phyloP scores from a whole-genome alignment of 768 basidiomycete species.

The Hypsizygus marmoreus region DNA sequence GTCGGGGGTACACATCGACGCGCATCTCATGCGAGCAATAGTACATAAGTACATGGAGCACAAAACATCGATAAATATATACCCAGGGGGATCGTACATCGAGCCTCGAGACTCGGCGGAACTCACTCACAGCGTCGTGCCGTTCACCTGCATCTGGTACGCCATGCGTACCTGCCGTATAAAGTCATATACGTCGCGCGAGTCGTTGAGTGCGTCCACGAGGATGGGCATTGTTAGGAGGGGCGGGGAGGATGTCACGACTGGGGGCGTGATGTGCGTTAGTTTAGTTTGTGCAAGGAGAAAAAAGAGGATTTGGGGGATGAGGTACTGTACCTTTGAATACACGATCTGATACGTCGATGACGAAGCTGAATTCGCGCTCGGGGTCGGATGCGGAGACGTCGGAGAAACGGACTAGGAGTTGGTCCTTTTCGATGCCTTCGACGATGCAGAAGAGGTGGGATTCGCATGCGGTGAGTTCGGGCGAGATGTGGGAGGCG shows the following conservation, averaged over 20 bases:
- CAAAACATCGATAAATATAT: too few relatives aligned
- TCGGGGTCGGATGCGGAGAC: constrained; percentile 60
- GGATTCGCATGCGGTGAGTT: constrained; percentile 58
- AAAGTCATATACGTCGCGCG: constrained; percentile 70
- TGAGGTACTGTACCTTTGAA: constrained; percentile 60
- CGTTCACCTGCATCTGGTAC: constrained; percentile 39
- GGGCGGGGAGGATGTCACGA: constrained; percentile 77
- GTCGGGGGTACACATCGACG: too few relatives aligned
- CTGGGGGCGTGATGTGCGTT: constrained; percentile 38
- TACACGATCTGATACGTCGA: constrained; percentile 64
- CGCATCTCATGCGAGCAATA: too few relatives aligned
- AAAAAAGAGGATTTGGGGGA: too few relatives aligned
- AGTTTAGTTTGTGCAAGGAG: neutral
- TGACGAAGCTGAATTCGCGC: constrained; percentile 70
- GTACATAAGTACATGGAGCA: too few relatives aligned
- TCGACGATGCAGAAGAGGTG: constrained; percentile 69
- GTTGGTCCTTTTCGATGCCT: constrained; percentile 70
- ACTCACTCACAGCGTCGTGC: too few relatives aligned
- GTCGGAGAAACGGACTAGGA: constrained; percentile 72
- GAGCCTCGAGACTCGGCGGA: too few relatives aligned
- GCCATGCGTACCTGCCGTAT: constrained; percentile 65
- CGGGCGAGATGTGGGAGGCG: constrained; percentile 52
- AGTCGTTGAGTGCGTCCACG: constrained; percentile 69
- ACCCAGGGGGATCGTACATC: too few relatives aligned
- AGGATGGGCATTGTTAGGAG: constrained; percentile 68